Base-by-base conservation (phyloP, 768 basidiomycete genomes). In the Russula lepida region DNA sequence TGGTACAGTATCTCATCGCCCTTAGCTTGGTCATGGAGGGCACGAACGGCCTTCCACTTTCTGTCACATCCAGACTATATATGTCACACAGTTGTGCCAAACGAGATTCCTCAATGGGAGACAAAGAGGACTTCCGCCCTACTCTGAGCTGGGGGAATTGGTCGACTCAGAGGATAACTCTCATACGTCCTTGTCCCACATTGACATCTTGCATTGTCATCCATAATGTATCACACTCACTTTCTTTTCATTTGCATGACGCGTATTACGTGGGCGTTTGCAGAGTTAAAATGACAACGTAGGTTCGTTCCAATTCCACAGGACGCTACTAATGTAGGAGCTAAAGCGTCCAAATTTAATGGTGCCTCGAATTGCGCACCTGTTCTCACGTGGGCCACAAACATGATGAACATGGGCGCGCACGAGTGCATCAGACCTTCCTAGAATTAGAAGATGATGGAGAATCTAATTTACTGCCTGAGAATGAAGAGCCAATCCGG, bases 341-440 rank as follows among this genome's bases (percentile, higher is more conserved):
- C 47, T n/a, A 44, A 58, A 51, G 28, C 12, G 35, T 67, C 68
- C 5, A 58, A 49, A 11, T 54, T 54, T 28, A 51, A 56, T 1
- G 67, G 65, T 59, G 39, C 56, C 13, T 70, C 66, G 70, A 67
- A 68, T 53, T 69, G 69, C 23, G 69, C 68, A 0, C 69, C 71
- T 54, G 59, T 66, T 3, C 69, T 72, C 67, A 52, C 59, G 33
- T 71, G 69, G 71, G 60, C 54, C 35, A 68, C 69, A n/a, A n/a
- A n/a, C n/a, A n/a, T n/a, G n/a, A n/a, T n/a, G 21, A 69, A 60
- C 66, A 70, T 35, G 73, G 70, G 12, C 71, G 70, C 46, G 63
- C 66, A 25, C 62, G 52, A 51, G 48, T 43, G 25, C 53, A 60
- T 17, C 47, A 32, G 37, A 23, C 62, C 11, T 49, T 58, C 3